These are phyloP conservation scores for Umbelopsis ramanniana DNA, from an alignment of 192 early-diverging fungal genomes.

Conservation along the genomic window DNA sequence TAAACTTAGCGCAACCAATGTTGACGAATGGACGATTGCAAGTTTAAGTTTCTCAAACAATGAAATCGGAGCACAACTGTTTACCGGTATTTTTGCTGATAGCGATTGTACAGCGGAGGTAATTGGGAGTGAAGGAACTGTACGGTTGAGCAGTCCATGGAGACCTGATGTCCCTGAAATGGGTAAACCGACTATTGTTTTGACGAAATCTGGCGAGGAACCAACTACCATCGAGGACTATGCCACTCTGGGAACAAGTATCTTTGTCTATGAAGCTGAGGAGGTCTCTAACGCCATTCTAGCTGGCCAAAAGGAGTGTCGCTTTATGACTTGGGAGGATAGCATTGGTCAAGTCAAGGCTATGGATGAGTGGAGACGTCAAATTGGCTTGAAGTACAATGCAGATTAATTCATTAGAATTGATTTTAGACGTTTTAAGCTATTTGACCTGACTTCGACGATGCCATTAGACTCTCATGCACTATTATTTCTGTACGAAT, in stretches of 20 bases:
- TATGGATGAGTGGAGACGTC: slow-evolving; percentile 38
- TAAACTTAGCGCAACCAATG: slow-evolving; percentile 30
- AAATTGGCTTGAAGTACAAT: slow-evolving; percentile 37
- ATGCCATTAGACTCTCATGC: too few relatives aligned
- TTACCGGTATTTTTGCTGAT: slow-evolving; percentile 36
- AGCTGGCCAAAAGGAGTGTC: slow-evolving; percentile 22
- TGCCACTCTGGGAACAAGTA: slow-evolving; percentile 15
- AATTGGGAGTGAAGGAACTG: slow-evolving; percentile 29
- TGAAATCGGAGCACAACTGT: slow-evolving; percentile 29
- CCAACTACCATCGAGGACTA: slow-evolving; percentile 6
- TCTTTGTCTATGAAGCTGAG: slow-evolving; percentile 38
- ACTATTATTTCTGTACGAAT: too few relatives aligned
- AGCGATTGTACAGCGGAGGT: slow-evolving; percentile 32
- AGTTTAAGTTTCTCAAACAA: slow-evolving; percentile 28
- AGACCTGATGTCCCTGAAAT: slow-evolving; percentile 36
- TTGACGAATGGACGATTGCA: slow-evolving; percentile 43
- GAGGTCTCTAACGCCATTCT: slow-evolving; percentile 34
- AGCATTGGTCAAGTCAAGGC: slow-evolving; percentile 34
- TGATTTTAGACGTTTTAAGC: too few relatives aligned
- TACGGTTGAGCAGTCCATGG: slow-evolving; percentile 36
- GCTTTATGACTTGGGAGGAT: slow-evolving; percentile 40
- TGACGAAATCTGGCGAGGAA: neutral
- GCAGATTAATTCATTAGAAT: slow-evolving; percentile 7
- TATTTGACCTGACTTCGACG: too few relatives aligned
- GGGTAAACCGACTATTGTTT: slow-evolving; percentile 27